These are phyloP conservation scores for Orbilia oligospora DNA, from an alignment of 2,329 filamentous ascomycete species.

Conservation along the genomic window DNA sequence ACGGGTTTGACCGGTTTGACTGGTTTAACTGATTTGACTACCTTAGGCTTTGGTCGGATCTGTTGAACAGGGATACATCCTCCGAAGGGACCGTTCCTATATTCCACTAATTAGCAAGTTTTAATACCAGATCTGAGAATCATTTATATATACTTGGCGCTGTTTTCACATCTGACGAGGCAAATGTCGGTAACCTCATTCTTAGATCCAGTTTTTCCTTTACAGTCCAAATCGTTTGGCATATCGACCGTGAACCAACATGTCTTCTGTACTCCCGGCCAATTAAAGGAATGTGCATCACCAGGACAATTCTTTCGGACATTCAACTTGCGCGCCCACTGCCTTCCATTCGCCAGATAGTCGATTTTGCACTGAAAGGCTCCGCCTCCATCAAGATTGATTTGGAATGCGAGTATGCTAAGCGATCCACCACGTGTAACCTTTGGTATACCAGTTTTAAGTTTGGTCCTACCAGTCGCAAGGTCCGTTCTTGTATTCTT, in stretches of 20 bases:
- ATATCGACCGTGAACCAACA: slow-evolving; percentile 7
- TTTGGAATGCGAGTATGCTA: background rate
- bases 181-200: slow-evolving; percentile 4
- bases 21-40: too few species aligned
- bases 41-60: background rate
- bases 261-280: slow-evolving; percentile 1
- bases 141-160: background rate
- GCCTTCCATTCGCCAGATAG: background rate
- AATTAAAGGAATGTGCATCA: background rate
- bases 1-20: background rate
- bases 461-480: background rate
- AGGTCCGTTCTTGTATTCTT: background rate
- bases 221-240: background rate
- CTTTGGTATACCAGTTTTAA: background rate
- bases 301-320: background rate
- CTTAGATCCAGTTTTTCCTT: background rate
- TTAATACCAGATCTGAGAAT: background rate
- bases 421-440: background rate
- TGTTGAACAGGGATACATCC: slow-evolving; percentile 5
- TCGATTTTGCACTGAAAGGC: slow-evolving; percentile 3
- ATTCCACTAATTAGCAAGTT: background rate
- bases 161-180: background rate
- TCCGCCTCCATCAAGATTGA: slow-evolving; percentile 10
- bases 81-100: slow-evolving; percentile 10
- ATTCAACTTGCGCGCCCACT: background rate